A percentile compares a stretch with the other conserved stretches of the same genome.
Evolutionary conservation across 352 stramenopile genomes (phyloP).

Genomic region (Blastocystis sp.): DNA sequence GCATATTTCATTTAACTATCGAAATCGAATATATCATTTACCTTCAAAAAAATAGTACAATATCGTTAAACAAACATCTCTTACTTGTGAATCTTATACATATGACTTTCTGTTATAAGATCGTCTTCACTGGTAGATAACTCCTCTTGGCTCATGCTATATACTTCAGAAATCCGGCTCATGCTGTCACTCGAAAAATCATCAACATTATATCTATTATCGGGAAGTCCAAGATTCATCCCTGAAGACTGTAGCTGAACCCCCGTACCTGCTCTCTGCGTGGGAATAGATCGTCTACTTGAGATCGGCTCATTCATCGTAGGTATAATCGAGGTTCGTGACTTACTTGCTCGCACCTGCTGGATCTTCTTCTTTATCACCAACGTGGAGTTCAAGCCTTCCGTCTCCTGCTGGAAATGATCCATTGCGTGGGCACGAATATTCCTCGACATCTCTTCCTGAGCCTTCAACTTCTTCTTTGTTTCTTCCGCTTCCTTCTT

Average conservation of each 20-base stretch:
- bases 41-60: too few relatives aligned
- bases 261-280: background rate
- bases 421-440: conserved; percentile 17
- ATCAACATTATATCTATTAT: background rate
- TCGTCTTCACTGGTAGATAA: background rate
- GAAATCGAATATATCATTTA: too few relatives aligned
- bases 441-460: background rate
- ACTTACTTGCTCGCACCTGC: background rate
- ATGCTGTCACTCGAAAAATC: background rate
- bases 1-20: too few relatives aligned
- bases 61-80: too few relatives aligned
- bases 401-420: conserved; percentile 12
- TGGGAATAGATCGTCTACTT: too few relatives aligned
- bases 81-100: too few relatives aligned
- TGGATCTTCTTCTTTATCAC: background rate
- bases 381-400: background rate
- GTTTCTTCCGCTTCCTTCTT: conserved; percentile 32
- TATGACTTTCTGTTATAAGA: background rate
- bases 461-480: background rate
- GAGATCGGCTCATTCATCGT: background rate
- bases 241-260: background rate
- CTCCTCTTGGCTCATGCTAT: background rate
- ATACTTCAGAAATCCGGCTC: background rate
- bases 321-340: background rate
- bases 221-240: background rate